A percentile compares a stretch with the other conserved stretches of the same genome.
phyloP scores from a whole-genome alignment of 2,329 filamentous ascomycete genomes.

The Colletotrichum neosansevieriae region DNA sequence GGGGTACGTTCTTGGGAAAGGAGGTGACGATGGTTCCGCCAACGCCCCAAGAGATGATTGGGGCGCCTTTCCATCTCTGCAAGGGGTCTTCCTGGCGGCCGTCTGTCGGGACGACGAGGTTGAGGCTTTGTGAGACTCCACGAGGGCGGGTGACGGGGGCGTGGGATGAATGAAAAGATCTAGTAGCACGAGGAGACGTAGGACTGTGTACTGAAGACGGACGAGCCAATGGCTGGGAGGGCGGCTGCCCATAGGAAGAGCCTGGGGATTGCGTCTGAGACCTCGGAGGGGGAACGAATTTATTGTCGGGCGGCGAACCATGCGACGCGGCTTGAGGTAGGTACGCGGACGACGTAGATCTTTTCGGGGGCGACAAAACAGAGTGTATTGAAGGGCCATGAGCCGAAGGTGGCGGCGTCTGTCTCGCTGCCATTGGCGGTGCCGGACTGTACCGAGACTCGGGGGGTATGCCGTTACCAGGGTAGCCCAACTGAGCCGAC shows the following conservation, averaged over 20 bases:
- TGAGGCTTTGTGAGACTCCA: conserved; percentile 66
- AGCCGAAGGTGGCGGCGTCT: conserved; percentile 66
- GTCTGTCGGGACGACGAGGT: conserved; percentile 72
- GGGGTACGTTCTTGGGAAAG: conserved; percentile 89
- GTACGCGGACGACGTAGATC: conserved; percentile 64
- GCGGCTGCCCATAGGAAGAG: conserved; percentile 55
- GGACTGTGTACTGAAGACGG: conserved; percentile 66
- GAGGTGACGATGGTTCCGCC: conserved; percentile 85
- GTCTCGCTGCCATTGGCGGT: conserved; percentile 50
- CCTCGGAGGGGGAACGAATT: conserved; percentile 68
- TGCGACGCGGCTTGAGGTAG: conserved; percentile 52
- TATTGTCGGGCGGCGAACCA: conserved; percentile 47
- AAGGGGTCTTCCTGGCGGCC: conserved; percentile 80
- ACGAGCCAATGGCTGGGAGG: conserved; percentile 61
- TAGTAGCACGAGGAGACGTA: conserved; percentile 51
- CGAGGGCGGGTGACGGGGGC: conserved; percentile 57
- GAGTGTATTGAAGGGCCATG: conserved; percentile 52
- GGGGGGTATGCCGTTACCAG: conserved; percentile 41
- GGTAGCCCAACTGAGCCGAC: conserved; percentile 17
- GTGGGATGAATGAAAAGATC: conserved; percentile 43
- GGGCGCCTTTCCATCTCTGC: conserved; percentile 90
- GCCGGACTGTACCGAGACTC: conserved; percentile 56
- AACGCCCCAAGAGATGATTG: conserved; percentile 88
- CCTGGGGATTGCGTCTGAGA: conserved; percentile 74
- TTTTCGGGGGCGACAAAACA: conserved; percentile 68